Evolutionary conservation across 2,329 filamentous ascomycete species (phyloP).

Genomic region (Sordariomycetes sp.): DNA sequence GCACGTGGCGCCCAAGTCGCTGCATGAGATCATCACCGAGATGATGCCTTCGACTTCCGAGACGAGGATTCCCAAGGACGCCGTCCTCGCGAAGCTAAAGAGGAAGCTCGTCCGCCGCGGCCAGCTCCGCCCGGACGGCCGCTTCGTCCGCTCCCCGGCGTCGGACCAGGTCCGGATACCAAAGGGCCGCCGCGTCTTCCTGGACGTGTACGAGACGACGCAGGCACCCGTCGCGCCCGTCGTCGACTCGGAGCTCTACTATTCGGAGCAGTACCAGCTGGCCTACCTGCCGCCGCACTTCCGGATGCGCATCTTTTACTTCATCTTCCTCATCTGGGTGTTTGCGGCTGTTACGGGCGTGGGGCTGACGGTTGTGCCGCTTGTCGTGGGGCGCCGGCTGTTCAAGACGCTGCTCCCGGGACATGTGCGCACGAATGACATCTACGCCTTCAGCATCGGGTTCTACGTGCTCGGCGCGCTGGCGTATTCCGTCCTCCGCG

Average conservation of each 20-base stretch:
- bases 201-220: constrained; percentile 45
- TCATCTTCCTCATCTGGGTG: constrained; percentile 83
- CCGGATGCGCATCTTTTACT: constrained; percentile 63
- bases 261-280: constrained; percentile 49
- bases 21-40: constrained; percentile 34
- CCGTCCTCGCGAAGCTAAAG: constrained; percentile 24
- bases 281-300: constrained; percentile 83
- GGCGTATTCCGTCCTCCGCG: constrained; percentile 46
- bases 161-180: constrained; percentile 92
- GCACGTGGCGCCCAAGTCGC: constrained; percentile 37
- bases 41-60: background rate
- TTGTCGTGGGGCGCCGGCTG: constrained; percentile 71
- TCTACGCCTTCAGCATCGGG: constrained; percentile 90
- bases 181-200: constrained; percentile 69
- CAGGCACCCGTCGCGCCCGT: background rate
- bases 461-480: constrained; percentile 65
- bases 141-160: constrained; percentile 82
- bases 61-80: constrained; percentile 20
- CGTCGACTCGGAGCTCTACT: constrained; percentile 29
- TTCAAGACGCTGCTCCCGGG: constrained; percentile 61
- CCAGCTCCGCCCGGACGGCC: constrained; percentile 56
- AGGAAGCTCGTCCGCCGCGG: constrained; percentile 28
- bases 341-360: constrained; percentile 86
- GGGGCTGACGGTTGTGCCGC: constrained; percentile 70
- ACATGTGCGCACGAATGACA: constrained; percentile 72